Evolutionary conservation across 306 rosid genomes (phyloP), one percentile per base, ranked within the genome.

Genomic region (Clitoria ternatea): DNA sequence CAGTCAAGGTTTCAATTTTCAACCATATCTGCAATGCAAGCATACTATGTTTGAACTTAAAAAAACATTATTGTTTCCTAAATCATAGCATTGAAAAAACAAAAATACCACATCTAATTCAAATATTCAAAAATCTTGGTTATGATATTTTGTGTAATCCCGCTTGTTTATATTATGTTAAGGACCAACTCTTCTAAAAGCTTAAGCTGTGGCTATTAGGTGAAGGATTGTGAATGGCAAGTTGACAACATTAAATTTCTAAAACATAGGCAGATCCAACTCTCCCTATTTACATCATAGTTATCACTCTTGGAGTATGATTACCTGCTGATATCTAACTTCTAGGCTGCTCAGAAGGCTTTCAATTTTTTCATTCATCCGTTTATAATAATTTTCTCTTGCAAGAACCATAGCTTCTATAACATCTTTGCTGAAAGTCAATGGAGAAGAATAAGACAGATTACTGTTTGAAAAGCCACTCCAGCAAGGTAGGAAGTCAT

Each of bases 401-500:
- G 87, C 86, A 70, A 82, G 74, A 63, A 86, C 86, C 84, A 67
- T 78, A 60, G 83, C 80, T 59, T 83, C 88, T 42, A 89, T 81
- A 78, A 64, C 74, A 69, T 70, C 88, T 87, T 84, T 84, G 69
- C 73, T 80, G 67, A 90, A 91, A 48, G 85, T 79, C 78, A 91
- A 65, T 12, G 86, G 88, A 79, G 89, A 88, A 43, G 74, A 81
- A 85, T 61, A 71, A 55, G 84, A 80, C 24, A 78, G 68, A 78
- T 67, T 56, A 54, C 29, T 72, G 79, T 85, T 74, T 29, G 92
- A 87, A 85, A 86, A 91, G 44, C 90, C 92, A 63, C 84, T 84
- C 92, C 94, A 89, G 83, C 91, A 76, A 22, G 99, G 96, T 80
- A 94, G 92, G 54, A 90, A 85, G 76, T 89, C 96, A 77, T 84